A percentile compares a stretch with the other conserved stretches of the same genome.
phyloP scores from a whole-genome alignment of 176 grass and related monocot species.

The Aegilops sharonensis region DNA sequence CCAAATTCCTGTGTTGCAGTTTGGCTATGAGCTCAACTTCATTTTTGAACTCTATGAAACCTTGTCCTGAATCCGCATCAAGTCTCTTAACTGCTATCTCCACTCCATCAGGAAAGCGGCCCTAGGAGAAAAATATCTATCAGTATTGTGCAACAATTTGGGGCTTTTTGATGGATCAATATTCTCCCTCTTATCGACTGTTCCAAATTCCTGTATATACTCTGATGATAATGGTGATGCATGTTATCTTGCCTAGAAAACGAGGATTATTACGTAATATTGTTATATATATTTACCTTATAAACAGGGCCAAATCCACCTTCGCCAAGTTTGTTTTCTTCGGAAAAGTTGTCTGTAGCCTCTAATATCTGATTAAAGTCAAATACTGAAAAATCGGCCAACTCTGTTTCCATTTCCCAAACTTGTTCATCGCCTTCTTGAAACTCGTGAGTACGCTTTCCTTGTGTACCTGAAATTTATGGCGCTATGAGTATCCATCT shows the following conservation, averaged over 20 bases:
- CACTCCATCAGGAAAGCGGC: not conserved
- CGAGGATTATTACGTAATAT: not conserved
- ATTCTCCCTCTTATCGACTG: not conserved
- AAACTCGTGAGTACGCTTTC: not conserved
- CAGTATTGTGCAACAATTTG: not conserved
- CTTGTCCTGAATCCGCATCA: not conserved
- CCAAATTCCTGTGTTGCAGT: constrained; percentile 17
- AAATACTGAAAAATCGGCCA: constrained; percentile 1
- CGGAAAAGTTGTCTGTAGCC: not conserved
- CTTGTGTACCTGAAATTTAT: not conserved
- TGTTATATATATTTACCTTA: constrained; percentile 4
- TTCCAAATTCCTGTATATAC: not conserved
- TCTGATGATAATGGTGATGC: not conserved
- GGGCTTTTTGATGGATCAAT: constrained; percentile 19
- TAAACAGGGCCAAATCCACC: constrained; percentile 24
- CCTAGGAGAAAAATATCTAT: not conserved
- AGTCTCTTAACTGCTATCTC: constrained; percentile 26
- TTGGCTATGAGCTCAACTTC: constrained; percentile 23
- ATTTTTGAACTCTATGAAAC: constrained; percentile 25
- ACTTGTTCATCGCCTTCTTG: constrained; percentile 3
- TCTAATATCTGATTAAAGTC: constrained; percentile 16
- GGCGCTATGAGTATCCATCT: not conserved
- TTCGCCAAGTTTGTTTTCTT: constrained; percentile 25
- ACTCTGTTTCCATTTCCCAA: constrained; percentile 19
- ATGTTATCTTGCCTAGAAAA: not conserved